A percentile compares a stretch with the other conserved stretches of the same genome.
Evolutionary conservation across 2,329 filamentous ascomycete species (phyloP).

Genomic region (Aureobasidium lini): DNA sequence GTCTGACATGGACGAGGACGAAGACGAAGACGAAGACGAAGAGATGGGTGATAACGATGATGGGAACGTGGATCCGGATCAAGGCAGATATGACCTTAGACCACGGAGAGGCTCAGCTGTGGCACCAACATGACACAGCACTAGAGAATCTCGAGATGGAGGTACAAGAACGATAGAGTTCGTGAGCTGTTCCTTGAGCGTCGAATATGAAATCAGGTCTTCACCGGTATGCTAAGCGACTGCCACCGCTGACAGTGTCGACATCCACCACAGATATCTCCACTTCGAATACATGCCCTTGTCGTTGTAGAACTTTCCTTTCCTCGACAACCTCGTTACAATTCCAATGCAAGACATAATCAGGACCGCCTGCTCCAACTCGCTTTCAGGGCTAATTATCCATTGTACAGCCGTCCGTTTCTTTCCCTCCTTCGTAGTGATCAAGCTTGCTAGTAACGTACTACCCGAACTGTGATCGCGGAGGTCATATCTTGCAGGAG

Average conservation of each 20-base stretch:
- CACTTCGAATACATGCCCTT: neutral
- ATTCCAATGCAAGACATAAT: conserved; percentile 2
- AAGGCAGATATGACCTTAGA: neutral
- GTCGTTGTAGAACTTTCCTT: neutral
- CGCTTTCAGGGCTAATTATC: conserved; percentile 28
- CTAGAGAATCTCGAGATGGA: too few species aligned
- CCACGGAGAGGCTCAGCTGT: neutral
- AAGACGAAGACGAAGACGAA: neutral
- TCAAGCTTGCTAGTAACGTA: neutral
- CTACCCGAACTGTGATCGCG: neutral
- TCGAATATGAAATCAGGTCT: too few species aligned
- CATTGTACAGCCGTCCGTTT: conserved; percentile 29
- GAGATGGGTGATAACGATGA: neutral
- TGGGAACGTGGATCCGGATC: neutral
- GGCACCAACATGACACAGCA: neutral
- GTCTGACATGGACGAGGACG: neutral
- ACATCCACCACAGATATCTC: neutral
- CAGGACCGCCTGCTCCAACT: neutral
- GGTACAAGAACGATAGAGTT: too few species aligned
- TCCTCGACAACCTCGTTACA: conserved; percentile 8
- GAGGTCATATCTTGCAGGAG: neutral
- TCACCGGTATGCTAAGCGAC: neutral
- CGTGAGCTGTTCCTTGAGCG: too few species aligned
- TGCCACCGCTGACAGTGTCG: neutral
- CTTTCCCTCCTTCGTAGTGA: conserved; percentile 27